Conservation (phyloP, 2,329 filamentous ascomycete genomes). For the Emydomyces testavorans region DNA sequence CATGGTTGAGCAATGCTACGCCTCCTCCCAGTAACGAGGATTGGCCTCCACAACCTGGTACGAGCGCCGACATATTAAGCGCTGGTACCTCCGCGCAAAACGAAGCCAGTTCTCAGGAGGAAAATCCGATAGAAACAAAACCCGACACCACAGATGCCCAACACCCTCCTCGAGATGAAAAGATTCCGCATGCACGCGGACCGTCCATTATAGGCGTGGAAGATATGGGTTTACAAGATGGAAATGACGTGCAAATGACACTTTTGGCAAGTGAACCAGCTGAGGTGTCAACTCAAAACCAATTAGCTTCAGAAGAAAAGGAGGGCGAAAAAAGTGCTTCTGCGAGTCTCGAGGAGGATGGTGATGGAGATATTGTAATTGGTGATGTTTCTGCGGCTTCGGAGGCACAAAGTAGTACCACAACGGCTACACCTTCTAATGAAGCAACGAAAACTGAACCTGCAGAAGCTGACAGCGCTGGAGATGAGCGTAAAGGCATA, state of each 20-base stretch:
- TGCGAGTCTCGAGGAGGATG: constrained; percentile 14
- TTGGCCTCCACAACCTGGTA: constrained; percentile 16
- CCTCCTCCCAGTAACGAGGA: constrained; percentile 16
- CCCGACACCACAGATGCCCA: constrained; percentile 20
- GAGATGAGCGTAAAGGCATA: neutral
- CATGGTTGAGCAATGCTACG: constrained; percentile 55
- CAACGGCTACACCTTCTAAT: neutral
- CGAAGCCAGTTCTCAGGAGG: constrained; percentile 32
- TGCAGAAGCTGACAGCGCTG: neutral
- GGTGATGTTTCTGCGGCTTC: constrained; percentile 19
- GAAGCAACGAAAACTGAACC: neutral
- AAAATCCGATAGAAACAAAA: constrained; percentile 16
- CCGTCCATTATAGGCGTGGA: constrained; percentile 74
- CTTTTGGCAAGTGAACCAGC: constrained; percentile 20
- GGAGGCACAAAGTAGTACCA: neutral
- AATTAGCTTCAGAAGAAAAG: constrained; percentile 5
- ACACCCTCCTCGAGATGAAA: constrained; percentile 41
- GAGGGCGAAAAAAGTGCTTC: constrained; percentile 16
- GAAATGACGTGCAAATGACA: constrained; percentile 36
- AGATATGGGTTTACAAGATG: constrained; percentile 67
- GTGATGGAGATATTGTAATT: constrained; percentile 32
- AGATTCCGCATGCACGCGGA: constrained; percentile 65
- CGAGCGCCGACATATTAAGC: constrained; percentile 11
- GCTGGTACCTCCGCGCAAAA: constrained; percentile 20
- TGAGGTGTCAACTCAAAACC: constrained; percentile 15